Conservation (phyloP, 345 rosid species). For the Noccaea bulbosa region DNA sequence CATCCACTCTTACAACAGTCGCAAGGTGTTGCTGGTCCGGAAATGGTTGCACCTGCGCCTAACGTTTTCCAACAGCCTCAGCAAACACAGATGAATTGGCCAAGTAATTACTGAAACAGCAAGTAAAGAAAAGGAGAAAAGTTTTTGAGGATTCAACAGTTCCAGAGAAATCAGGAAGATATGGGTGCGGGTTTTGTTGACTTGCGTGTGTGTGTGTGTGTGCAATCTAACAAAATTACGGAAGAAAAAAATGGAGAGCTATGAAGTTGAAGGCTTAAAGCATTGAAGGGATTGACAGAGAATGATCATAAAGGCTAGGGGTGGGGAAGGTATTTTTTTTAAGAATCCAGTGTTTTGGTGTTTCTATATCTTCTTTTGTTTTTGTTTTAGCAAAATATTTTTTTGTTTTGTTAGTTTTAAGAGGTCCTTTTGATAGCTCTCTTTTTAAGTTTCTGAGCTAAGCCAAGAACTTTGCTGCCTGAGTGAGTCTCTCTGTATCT, state of each 20-base stretch:
- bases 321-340: slow-evolving; percentile 14
- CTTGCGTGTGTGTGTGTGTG: slow-evolving; percentile 21
- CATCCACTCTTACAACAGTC: slow-evolving; percentile 80
- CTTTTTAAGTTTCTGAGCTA: slow-evolving; percentile 36
- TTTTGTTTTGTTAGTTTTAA: slow-evolving; percentile 34
- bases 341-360: slow-evolving; percentile 41
- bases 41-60: slow-evolving; percentile 73
- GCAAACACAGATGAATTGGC: slow-evolving; percentile 91
- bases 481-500: slow-evolving; percentile 47
- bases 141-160: slow-evolving; percentile 34
- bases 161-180: slow-evolving; percentile 39
- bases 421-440: slow-evolving; percentile 36
- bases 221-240: slow-evolving; percentile 32
- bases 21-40: slow-evolving; percentile 69
- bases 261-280: slow-evolving; percentile 38
- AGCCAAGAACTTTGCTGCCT: slow-evolving; percentile 41
- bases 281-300: slow-evolving; percentile 23
- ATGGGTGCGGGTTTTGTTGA: slow-evolving; percentile 26
- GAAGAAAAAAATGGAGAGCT: slow-evolving; percentile 24
- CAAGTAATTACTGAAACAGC: slow-evolving; percentile 73
- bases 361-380: slow-evolving; percentile 28
- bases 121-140: slow-evolving; percentile 25
- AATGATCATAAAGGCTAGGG: slow-evolving; percentile 29
- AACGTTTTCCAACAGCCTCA: slow-evolving; percentile 89
- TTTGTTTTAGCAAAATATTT: slow-evolving; percentile 22